Percentiles rank a stretch among this genome's conserved stretches.
These are phyloP conservation scores for Sclerotinia trifoliorum DNA, from an alignment of 2,329 filamentous ascomycete genomes.

Conservation along the genomic window DNA sequence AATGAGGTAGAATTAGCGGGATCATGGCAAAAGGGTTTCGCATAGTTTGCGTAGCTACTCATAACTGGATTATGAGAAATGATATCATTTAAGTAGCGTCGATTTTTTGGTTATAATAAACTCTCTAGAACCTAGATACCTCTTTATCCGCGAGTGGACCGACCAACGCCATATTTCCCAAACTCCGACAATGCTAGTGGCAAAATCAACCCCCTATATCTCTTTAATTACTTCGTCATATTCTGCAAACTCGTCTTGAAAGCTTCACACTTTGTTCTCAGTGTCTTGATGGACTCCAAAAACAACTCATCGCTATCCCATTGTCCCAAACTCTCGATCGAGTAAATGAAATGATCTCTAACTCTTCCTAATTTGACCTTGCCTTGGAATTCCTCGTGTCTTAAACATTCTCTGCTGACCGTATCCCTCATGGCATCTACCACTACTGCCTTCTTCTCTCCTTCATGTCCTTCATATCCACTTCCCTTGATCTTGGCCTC, in stretches of 20 bases:
- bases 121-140: conserved; percentile 26
- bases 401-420: conserved; percentile 86
- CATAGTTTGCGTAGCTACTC: conserved; percentile 11
- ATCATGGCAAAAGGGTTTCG: conserved; percentile 12
- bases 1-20: conserved; percentile 1
- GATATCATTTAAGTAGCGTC: conserved; percentile 10
- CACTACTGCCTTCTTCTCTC: conserved; percentile 85
- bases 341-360: conserved; percentile 96
- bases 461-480: conserved; percentile 71
- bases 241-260: conserved; percentile 69
- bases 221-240: conserved; percentile 49
- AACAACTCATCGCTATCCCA: conserved; percentile 94
- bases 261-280: conserved; percentile 80
- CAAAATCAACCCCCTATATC: conserved; percentile 7
- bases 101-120: conserved; percentile 14
- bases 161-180: conserved; percentile 34
- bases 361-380: conserved; percentile 92
- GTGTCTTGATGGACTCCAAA: conserved; percentile 78
- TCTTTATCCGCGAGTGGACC: conserved; percentile 26
- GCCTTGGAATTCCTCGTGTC: conserved; percentile 88
- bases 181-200: conserved; percentile 38
- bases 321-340: conserved; percentile 90
- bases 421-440: conserved; percentile 88
- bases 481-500: conserved; percentile 61
- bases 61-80: conserved; percentile 13